These are phyloP conservation scores for Saccharum hybrid DNA, from an alignment of 202 grass and related monocot genomes.

Conservation along the genomic window DNA sequence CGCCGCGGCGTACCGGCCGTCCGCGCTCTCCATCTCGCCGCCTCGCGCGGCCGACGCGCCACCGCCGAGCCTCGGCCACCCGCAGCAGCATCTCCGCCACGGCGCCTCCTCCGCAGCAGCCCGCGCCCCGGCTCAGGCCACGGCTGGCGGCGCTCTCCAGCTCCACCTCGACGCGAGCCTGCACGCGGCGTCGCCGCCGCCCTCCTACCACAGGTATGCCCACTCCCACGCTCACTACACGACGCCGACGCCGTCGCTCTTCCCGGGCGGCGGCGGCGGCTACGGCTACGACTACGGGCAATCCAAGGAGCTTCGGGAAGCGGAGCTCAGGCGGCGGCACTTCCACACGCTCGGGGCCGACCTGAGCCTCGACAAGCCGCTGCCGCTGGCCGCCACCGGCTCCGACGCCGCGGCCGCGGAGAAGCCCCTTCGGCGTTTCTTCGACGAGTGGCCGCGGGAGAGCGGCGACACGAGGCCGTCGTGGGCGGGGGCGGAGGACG, in stretches of 20 bases:
- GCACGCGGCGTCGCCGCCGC: conserved; percentile 46
- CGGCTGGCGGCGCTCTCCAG: conserved; percentile 42
- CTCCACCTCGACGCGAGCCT: conserved; percentile 62
- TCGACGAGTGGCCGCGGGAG: conserved; percentile 75
- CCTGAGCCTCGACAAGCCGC: conserved; percentile 69
- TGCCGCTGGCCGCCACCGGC: conserved; percentile 11
- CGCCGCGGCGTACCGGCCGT: conserved; percentile 24
- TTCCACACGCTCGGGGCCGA: conserved; percentile 70
- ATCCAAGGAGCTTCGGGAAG: conserved; percentile 31
- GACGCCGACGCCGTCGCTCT: conserved; percentile 18
- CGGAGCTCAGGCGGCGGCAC: conserved; percentile 53
- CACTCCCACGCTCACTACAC: neutral
- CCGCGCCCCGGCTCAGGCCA: neutral
- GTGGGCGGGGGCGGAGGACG: conserved; percentile 60
- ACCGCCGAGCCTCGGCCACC: neutral
- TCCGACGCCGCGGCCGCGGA: conserved; percentile 1
- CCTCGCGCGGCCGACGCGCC: conserved; percentile 16
- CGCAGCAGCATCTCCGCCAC: conserved; percentile 9
- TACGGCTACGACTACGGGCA: neutral
- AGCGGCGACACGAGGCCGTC: conserved; percentile 35
- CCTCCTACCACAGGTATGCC: conserved; percentile 67
- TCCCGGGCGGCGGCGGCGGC: neutral
- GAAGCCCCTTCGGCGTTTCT: conserved; percentile 77
- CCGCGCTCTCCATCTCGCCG: conserved; percentile 49
- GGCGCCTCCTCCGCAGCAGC: neutral